phyloP scores from a whole-genome alignment of 2,329 filamentous ascomycete genomes.

The Cercospora zeina region DNA sequence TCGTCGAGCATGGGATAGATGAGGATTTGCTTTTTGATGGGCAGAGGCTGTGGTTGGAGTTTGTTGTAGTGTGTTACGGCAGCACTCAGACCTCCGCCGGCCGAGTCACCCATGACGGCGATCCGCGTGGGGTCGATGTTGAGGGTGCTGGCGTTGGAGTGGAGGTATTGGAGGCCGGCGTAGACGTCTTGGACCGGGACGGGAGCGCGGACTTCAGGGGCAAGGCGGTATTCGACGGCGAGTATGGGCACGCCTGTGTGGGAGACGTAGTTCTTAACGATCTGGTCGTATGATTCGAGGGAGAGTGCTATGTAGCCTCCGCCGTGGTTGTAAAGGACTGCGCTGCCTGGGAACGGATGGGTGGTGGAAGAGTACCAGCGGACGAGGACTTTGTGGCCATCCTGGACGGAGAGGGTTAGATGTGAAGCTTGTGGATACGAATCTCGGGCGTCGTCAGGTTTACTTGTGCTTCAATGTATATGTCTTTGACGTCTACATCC shows the following conservation, averaged over 20 bases:
- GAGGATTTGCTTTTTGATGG: slow-evolving; percentile 47
- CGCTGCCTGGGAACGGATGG: slow-evolving; percentile 22
- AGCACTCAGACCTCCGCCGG: slow-evolving; percentile 48
- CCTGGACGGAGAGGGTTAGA: neutral
- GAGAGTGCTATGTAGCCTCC: slow-evolving; percentile 45
- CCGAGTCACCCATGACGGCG: slow-evolving; percentile 48
- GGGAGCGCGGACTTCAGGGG: slow-evolving; percentile 47
- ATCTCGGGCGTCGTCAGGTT: slow-evolving; percentile 1
- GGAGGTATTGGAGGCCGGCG: slow-evolving; percentile 44
- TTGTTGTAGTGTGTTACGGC: slow-evolving; percentile 44
- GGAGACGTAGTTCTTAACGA: slow-evolving; percentile 35
- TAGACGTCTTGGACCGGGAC: slow-evolving; percentile 46
- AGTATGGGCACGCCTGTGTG: slow-evolving; percentile 42
- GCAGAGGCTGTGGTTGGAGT: slow-evolving; percentile 28
- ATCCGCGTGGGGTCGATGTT: slow-evolving; percentile 46
- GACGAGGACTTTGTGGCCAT: slow-evolving; percentile 28
- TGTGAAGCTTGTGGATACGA: slow-evolving; percentile 19
- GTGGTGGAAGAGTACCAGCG: slow-evolving; percentile 28
- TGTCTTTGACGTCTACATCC: neutral
- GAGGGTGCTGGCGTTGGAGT: slow-evolving; percentile 44
- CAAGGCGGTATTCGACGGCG: slow-evolving; percentile 47
- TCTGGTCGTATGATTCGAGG: slow-evolving; percentile 33
- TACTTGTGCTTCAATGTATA: neutral
- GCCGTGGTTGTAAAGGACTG: slow-evolving; percentile 46
- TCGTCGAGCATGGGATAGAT: slow-evolving; percentile 54